phyloP scores from a whole-genome alignment of 371 early-diverging fungal genomes.

The Choanephora cucurbitarum region DNA sequence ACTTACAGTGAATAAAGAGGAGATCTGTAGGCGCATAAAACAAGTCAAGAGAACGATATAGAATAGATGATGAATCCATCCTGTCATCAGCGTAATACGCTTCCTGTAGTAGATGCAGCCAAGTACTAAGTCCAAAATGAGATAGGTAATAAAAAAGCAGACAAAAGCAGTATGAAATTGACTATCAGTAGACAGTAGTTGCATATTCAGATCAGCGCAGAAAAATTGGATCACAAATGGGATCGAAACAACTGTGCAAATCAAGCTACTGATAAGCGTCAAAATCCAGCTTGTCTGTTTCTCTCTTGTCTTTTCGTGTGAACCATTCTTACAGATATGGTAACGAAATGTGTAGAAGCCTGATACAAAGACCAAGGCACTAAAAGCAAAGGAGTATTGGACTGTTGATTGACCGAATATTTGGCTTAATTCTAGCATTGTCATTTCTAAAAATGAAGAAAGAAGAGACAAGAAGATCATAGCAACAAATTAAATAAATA shows the following conservation, averaged over 20 bases:
- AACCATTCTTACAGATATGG: background rate
- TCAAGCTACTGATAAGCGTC: conserved; percentile 19
- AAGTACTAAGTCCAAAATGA: conserved; percentile 42
- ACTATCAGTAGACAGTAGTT: conserved; percentile 4
- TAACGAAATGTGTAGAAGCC: conserved; percentile 8
- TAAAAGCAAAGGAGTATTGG: conserved; percentile 5
- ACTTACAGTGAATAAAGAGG: conserved; percentile 29
- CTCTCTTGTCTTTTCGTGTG: conserved; percentile 3
- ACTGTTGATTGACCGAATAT: conserved; percentile 13
- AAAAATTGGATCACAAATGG: conserved; percentile 23
- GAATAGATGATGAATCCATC: conserved; percentile 51
- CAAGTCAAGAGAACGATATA: conserved; percentile 30
- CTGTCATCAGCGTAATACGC: conserved; percentile 47
- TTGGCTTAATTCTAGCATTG: background rate
- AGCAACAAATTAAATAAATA: background rate
- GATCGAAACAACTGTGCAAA: conserved; percentile 19
- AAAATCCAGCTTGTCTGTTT: conserved; percentile 25
- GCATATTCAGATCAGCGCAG: conserved; percentile 12
- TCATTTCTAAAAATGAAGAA: background rate
- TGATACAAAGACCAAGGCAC: conserved; percentile 5
- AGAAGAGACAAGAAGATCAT: background rate
- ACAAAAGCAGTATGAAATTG: conserved; percentile 21
- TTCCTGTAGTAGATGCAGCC: conserved; percentile 44
- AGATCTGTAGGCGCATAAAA: conserved; percentile 16
- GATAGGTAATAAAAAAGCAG: conserved; percentile 39